Conservation (phyloP, 2,329 filamentous ascomycete genomes). For the Diplodia corticola region DNA sequence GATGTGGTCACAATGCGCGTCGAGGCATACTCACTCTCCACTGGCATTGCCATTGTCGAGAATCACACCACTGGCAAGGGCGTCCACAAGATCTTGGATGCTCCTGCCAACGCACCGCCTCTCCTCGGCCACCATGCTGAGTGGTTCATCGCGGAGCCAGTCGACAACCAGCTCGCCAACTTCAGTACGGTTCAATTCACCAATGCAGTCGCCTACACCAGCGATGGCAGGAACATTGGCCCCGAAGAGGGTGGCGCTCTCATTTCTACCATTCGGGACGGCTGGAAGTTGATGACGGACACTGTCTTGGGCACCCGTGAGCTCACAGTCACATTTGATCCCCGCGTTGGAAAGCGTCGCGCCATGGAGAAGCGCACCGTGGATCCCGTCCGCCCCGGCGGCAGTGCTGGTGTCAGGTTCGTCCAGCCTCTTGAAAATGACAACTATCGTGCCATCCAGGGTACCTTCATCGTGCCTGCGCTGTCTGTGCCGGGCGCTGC, state of each 20-base stretch:
- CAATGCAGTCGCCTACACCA: slow-evolving; percentile 3
- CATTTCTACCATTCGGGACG: background rate
- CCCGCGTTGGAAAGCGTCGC: background rate
- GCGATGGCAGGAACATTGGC: slow-evolving; percentile 25
- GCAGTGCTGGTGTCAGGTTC: background rate
- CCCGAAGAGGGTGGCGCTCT: background rate
- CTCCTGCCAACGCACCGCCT: background rate
- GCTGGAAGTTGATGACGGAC: background rate
- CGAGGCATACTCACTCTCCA: slow-evolving; percentile 41
- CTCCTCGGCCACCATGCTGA: slow-evolving; percentile 24
- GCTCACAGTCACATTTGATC: background rate
- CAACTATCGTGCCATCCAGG: background rate
- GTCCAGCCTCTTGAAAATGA: background rate
- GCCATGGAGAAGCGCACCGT: background rate
- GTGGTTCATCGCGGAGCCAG: slow-evolving; percentile 24
- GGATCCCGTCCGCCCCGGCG: background rate
- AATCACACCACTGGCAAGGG: slow-evolving; percentile 55
- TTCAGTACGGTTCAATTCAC: slow-evolving; percentile 23
- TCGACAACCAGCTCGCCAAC: slow-evolving; percentile 12
- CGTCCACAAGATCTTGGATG: slow-evolving; percentile 53
- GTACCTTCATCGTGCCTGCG: background rate
- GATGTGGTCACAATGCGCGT: slow-evolving; percentile 47
- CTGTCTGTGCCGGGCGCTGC: background rate
- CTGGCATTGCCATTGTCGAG: slow-evolving; percentile 51
- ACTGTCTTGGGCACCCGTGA: background rate